Evolutionary conservation across 2,329 filamentous ascomycete genomes (phyloP), one percentile per base, ranked within the genome.

Genomic region (Talaromyces sp.): DNA sequence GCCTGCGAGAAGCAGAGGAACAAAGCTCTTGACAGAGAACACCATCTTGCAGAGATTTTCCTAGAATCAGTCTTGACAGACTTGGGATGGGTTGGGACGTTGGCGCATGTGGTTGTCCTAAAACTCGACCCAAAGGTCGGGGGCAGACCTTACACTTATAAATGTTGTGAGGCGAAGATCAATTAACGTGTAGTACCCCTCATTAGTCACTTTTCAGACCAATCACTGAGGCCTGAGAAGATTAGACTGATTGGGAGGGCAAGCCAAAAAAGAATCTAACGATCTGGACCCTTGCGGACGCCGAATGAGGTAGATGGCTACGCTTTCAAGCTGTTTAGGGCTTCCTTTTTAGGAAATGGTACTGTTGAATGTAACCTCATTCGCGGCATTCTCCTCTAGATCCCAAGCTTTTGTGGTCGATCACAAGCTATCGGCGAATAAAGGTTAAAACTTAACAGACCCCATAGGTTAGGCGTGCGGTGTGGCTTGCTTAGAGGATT

Each of bases 351-450:
- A 36, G 25, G 39, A 22, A 32, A 27, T 44, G 27, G 25, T 39
- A 49, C 57, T 49, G 15, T 19, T 36, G 17, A 59, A 59, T 59
- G 58, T 59, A 59, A 59, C 52, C 36, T 47, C 30, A 42, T 55
- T 55, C 44, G 33, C 13, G 33, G 33, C 33, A 15, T 36, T 36
- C 33, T 36, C 3, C 3, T 15, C 15, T 17, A 6, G 15, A 15
- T 17, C 15, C 13, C 17, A 36, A 36, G 33, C 15, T 36, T 17
- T 36, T 13, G 33, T 17, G 33, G 33, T 17, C 17, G 33, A 17
- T 36, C 15, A 36, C 13, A 36, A 36, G 5, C 15, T 36, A 36
- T 36, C 33, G 33, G 13, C 33, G 15, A 30, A 30, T 30, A 8
- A 30, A 30, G 28, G 13, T 7, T 15, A 36, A 17, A 17, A 17